Percentiles rank a stretch among this genome's conserved stretches.
Conservation (phyloP, 2,329 filamentous ascomycete species). For the Xylariaceae sp. region DNA sequence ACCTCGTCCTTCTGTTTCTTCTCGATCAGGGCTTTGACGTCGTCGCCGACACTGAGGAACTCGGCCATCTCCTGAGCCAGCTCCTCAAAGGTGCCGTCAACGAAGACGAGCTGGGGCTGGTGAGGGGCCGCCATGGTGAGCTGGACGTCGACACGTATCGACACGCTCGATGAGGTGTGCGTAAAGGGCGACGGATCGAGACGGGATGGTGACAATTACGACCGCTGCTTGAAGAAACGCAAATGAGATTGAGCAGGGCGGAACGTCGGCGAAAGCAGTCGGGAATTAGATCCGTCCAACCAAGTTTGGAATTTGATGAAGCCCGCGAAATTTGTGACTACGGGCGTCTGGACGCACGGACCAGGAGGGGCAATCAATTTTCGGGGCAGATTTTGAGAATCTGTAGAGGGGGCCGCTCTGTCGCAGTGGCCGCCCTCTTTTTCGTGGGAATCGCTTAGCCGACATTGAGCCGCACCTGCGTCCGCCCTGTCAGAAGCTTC, state of each 20-base stretch:
- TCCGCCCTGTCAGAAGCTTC: too few species aligned
- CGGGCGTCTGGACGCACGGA: conserved; percentile 10
- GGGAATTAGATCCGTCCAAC: conserved; percentile 16
- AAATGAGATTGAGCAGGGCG: conserved; percentile 5
- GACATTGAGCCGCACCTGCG: conserved; percentile 15
- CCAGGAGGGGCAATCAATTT: conserved; percentile 20
- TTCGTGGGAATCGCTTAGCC: conserved; percentile 1
- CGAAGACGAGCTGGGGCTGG: conserved; percentile 61
- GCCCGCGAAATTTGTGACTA: conserved; percentile 19
- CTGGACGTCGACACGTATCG: background rate
- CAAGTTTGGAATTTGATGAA: conserved; percentile 12
- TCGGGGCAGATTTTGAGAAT: conserved; percentile 10
- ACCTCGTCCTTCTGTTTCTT: conserved; percentile 79
- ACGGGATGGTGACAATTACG: conserved; percentile 2
- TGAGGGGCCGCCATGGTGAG: conserved; percentile 29
- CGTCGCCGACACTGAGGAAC: conserved; percentile 81
- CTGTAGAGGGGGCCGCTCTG: conserved; percentile 7
- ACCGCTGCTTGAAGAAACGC: conserved; percentile 11
- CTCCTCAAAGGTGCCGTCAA: conserved; percentile 93
- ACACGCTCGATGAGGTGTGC: too few species aligned
- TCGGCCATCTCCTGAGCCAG: conserved; percentile 91
- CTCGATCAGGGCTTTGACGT: conserved; percentile 69
- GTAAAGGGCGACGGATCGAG: background rate
- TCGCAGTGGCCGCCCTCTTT: conserved; percentile 8
- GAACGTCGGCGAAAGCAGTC: conserved; percentile 9